A percentile compares a stretch with the other conserved stretches of the same genome.
Conservation (phyloP, 768 basidiomycete genomes). For the Phanerodontia chrysosporium region DNA sequence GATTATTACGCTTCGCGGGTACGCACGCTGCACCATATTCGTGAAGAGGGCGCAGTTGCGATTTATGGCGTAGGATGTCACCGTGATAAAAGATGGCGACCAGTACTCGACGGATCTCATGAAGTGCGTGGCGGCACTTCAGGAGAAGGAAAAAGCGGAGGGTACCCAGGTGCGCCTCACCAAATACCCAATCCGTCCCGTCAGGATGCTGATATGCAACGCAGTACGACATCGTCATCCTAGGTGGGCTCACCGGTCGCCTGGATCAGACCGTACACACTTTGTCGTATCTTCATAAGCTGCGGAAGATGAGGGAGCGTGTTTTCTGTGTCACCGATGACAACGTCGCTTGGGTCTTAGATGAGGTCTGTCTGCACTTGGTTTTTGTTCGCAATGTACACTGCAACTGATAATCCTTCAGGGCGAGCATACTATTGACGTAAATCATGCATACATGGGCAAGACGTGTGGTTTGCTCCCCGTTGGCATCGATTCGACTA, state of each 20-base stretch:
- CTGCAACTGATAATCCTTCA: constrained; percentile 31
- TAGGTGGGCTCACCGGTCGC: constrained; percentile 88
- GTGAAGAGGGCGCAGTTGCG: background rate
- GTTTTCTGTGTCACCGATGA: constrained; percentile 87
- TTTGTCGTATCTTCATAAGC: constrained; percentile 78
- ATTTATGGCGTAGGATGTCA: constrained; percentile 50
- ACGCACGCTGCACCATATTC: constrained; percentile 11
- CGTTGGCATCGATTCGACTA: constrained; percentile 72
- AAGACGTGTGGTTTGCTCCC: constrained; percentile 95
- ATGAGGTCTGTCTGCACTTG: constrained; percentile 42
- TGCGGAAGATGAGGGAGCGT: constrained; percentile 52
- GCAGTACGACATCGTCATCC: constrained; percentile 68
- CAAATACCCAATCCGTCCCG: background rate
- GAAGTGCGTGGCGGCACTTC: constrained; percentile 76
- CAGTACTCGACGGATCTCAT: constrained; percentile 92
- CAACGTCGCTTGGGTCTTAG: constrained; percentile 86
- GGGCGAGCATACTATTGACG: constrained; percentile 79
- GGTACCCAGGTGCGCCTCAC: constrained; percentile 33
- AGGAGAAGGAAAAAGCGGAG: constrained; percentile 48
- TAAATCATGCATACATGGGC: constrained; percentile 74
- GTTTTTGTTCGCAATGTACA: background rate
- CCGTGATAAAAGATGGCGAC: constrained; percentile 60
- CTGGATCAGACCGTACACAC: constrained; percentile 94
- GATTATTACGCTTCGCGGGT: constrained; percentile 63
- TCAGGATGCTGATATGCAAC: background rate